Evolutionary conservation across 805 yeast species (phyloP), one percentile per base, ranked within the genome.

Genomic region (Candida sakaeoensis): DNA sequence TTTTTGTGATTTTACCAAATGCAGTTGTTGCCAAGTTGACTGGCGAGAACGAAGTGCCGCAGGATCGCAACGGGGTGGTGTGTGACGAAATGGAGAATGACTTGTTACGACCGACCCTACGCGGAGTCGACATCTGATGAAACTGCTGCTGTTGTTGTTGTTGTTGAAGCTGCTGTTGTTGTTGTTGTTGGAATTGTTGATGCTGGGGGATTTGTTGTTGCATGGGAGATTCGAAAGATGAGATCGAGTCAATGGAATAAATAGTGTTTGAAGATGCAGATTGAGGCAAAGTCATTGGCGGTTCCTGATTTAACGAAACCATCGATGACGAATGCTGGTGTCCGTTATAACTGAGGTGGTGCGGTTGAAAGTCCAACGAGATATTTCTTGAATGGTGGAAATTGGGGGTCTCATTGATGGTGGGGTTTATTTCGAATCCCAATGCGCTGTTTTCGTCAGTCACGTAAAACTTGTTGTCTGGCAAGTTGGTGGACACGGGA

Each of bases 61-160:
- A 24, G 10, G 17, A 46, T 35, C 68, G 57, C 28, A 63, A 52
- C 1, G 75, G 72, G 1, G 74, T 70, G 13, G 58, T 50, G 41
- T 57, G 51, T 45, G 68, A 54, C 29, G 63, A 50, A 33, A 68
- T 47, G 42, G 69, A 58, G 30, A 61, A 48, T 45, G 68, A 55
- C 52, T 62, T 58, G 34, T 58, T 61, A 42, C 72, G 51, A 17
- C 55, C 55, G 14, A 45, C 31, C 41, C 63, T 52, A 15, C 65
- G 50, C 1, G 74, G 72, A 6, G 72, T 68, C 26, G 63, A 51
- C 27, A 51, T 37, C 10, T 40, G 47, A 29, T 46, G 51, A 21
- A 21, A 37, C 24, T 31, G 41, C 2, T 12, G 42, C 10, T 23
- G 35, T 18, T 18, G 40, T 26, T 28, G 47, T 7, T 36, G 37